Evolutionary conservation across 495 filamentous ascomycete species (phyloP).

Genomic region (Hypoxylon rickii): DNA sequence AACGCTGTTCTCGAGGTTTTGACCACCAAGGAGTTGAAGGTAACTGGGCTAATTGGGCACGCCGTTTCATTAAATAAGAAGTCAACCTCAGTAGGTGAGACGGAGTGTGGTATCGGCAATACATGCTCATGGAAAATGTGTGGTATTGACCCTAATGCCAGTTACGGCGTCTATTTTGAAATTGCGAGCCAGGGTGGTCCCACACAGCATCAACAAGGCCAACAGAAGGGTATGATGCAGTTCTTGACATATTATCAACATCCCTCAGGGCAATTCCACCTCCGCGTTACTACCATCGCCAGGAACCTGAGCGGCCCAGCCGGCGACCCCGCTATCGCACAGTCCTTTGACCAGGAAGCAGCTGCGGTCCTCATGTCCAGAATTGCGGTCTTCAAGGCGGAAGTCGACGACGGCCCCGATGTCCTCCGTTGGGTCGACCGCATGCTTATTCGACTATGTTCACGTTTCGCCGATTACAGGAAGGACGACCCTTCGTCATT

Average conservation of each 20-base stretch:
- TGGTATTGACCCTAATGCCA: constrained; percentile 91
- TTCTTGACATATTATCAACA: constrained; percentile 99
- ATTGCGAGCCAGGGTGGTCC: constrained; percentile 94
- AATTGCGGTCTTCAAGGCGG: constrained; percentile 98
- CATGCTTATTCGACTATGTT: constrained; percentile 97
- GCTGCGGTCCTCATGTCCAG: constrained; percentile 97
- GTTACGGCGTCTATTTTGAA: constrained; percentile 97
- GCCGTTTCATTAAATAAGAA: constrained; percentile 98
- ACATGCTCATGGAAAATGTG: constrained; percentile 99
- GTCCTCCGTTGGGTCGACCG: constrained; percentile 98
- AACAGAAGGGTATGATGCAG: constrained; percentile 95
- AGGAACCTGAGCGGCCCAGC: constrained; percentile 91
- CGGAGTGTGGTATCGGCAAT: constrained; percentile 97
- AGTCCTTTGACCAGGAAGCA: constrained; percentile 98
- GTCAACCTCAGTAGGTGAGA: constrained; percentile 94
- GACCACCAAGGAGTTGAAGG: constrained; percentile 97
- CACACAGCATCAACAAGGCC: constrained; percentile 79
- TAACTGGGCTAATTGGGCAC: constrained; percentile 97
- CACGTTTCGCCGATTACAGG: constrained; percentile 95
- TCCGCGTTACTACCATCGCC: constrained; percentile 92
- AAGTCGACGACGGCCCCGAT: constrained; percentile 98
- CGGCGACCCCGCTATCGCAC: constrained; percentile 95
- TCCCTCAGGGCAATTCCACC: constrained; percentile 92
- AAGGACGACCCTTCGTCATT: constrained; percentile 99
- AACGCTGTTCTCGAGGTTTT: constrained; percentile 96